Percentiles rank a stretch among this genome's conserved stretches.
Conservation (phyloP, 164 flowering plant species). For the Kingdonia uniflora region DNA sequence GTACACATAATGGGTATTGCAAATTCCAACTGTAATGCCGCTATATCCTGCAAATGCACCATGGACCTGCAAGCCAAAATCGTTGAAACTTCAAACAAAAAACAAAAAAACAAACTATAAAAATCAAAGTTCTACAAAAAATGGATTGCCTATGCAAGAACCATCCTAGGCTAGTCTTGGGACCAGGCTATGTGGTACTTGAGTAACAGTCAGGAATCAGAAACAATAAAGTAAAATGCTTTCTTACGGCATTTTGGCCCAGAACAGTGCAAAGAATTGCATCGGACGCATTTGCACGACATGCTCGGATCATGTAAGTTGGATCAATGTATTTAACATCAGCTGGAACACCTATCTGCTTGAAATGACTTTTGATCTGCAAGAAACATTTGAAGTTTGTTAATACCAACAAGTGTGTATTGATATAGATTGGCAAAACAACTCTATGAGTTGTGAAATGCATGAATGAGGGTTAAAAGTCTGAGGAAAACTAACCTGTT, state of each 20-base stretch:
- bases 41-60: conserved; percentile 49
- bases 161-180: no score
- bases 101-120: no score
- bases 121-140: no score
- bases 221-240: neutral
- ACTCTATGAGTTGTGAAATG: neutral
- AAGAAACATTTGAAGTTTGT: neutral
- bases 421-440: neutral
- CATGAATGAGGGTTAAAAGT: neutral
- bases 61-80: conserved; percentile 29
- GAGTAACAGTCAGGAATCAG: neutral
- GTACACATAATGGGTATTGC: conserved; percentile 41
- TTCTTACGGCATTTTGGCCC: conserved; percentile 43
- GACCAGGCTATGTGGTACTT: neutral
- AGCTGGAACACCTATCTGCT: conserved; percentile 25
- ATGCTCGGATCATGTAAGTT: conserved; percentile 41
- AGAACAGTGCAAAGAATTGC: conserved; percentile 49
- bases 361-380: conserved; percentile 37
- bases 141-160: no score
- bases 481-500: conserved; percentile 21
- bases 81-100: no score
- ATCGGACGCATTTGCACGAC: conserved; percentile 48
- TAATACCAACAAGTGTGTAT: neutral
- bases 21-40: conserved; percentile 40
- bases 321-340: conserved; percentile 46